A percentile compares a stretch with the other conserved stretches of the same genome.
Evolutionary conservation across 441 rosid species (phyloP).

Genomic region (Capsella rubella): DNA sequence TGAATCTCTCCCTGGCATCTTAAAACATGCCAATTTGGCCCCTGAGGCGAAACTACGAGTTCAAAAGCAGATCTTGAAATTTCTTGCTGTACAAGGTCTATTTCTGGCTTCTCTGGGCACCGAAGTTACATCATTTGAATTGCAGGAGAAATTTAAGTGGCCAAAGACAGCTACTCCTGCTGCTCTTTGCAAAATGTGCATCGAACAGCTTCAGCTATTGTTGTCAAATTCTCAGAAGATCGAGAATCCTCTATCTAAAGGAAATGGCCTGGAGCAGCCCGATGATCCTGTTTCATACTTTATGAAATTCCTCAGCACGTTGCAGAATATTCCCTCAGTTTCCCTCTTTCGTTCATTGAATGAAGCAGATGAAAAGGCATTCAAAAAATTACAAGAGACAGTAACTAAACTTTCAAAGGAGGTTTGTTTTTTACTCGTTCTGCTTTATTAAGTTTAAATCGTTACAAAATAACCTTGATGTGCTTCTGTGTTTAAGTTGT

Average conservation of each 20-base stretch:
- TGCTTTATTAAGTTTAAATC: constrained; percentile 29
- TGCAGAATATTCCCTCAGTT: constrained; percentile 93
- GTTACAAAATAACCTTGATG: constrained; percentile 12
- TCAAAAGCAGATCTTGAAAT: constrained; percentile 87
- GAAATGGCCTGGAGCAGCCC: constrained; percentile 61
- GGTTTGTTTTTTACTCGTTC: constrained; percentile 50
- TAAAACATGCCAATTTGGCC: constrained; percentile 73
- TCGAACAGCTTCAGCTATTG: constrained; percentile 88
- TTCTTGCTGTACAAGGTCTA: constrained; percentile 93
- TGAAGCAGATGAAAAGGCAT: constrained; percentile 78
- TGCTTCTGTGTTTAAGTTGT: constrained; percentile 25
- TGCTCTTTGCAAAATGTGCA: constrained; percentile 81
- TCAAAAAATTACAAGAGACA: constrained; percentile 72
- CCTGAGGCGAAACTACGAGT: constrained; percentile 75
- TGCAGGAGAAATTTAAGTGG: constrained; percentile 97
- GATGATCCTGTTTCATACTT: constrained; percentile 85
- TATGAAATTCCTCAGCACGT: constrained; percentile 80
- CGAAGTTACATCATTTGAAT: constrained; percentile 95
- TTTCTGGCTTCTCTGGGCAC: constrained; percentile 93
- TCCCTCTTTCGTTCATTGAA: constrained; percentile 81
- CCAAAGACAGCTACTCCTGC: constrained; percentile 79
- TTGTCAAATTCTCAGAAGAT: constrained; percentile 79
- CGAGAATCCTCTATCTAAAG: constrained; percentile 55
- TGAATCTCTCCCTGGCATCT: constrained; percentile 82
- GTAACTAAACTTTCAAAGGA: constrained; percentile 76